phyloP scores from a whole-genome alignment of 2,329 filamentous ascomycete genomes.

The Esteya vermicola region DNA sequence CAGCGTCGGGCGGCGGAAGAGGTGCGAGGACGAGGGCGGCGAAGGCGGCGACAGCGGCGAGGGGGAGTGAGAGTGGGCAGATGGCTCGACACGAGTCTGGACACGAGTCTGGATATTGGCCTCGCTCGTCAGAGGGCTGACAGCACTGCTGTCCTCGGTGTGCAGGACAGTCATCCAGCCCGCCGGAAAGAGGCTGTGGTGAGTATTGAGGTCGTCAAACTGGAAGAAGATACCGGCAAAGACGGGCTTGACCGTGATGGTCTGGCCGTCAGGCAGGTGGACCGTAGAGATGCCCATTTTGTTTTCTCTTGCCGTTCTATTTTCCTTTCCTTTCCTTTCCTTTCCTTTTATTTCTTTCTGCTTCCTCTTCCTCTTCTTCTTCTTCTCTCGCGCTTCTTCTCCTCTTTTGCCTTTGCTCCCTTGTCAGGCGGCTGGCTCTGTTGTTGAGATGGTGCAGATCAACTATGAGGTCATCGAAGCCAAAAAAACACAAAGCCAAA shows the following conservation, averaged over 20 bases:
- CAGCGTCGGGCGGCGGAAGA: conserved; percentile 63
- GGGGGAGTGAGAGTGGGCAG: not conserved
- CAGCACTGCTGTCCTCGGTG: conserved; percentile 43
- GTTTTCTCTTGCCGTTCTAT: not conserved
- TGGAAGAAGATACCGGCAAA: conserved; percentile 92
- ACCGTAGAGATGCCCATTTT: conserved; percentile 29
- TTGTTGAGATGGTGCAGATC: too few relatives aligned
- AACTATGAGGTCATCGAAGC: too few relatives aligned
- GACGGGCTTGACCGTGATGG: conserved; percentile 65
- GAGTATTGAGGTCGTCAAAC: conserved; percentile 56
- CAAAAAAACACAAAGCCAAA: too few relatives aligned
- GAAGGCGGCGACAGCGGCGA: not conserved
- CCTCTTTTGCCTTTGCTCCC: too few relatives aligned
- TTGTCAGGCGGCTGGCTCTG: too few relatives aligned
- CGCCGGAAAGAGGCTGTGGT: conserved; percentile 59
- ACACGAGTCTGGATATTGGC: not conserved
- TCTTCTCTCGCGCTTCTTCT: too few relatives aligned
- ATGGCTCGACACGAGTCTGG: not conserved
- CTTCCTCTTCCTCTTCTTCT: not conserved
- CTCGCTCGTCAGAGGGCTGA: not conserved
- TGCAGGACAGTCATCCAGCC: conserved; percentile 86
- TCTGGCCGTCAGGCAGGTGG: conserved; percentile 78
- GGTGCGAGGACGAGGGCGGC: conserved; percentile 26
- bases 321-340: not conserved
- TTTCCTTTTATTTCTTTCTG: not conserved